These are phyloP conservation scores for Backusella parvicylindrica DNA, from an alignment of 192 early-diverging fungal genomes.

Conservation along the genomic window DNA sequence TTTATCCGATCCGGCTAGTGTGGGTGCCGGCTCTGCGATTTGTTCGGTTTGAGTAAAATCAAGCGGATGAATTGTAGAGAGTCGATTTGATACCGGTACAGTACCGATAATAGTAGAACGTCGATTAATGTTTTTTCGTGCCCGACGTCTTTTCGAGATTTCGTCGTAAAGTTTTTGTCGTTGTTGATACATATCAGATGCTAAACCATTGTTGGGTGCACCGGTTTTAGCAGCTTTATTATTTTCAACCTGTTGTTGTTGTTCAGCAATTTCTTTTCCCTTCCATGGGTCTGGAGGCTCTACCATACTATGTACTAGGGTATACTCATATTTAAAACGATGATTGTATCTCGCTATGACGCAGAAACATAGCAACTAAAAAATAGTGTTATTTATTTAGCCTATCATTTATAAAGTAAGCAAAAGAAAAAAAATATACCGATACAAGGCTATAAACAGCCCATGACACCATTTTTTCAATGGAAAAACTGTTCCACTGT, in stretches of 20 bases:
- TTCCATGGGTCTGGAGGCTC: not conserved
- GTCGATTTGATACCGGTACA: not conserved
- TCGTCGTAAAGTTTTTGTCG: conserved; percentile 20
- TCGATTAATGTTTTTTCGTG: not conserved
- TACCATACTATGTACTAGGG: not conserved
- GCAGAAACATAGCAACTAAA: not conserved
- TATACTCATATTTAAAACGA: not conserved
- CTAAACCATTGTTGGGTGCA: not conserved
- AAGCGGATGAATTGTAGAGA: not conserved
- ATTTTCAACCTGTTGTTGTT: not conserved
- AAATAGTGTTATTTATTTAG: not conserved
- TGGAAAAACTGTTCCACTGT: conserved; percentile 11
- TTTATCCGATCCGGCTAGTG: not conserved
- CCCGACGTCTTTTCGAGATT: conserved; percentile 14
- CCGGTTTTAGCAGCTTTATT: not conserved
- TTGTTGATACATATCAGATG: conserved; percentile 4
- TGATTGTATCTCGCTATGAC: not conserved
- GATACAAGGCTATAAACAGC: not conserved
- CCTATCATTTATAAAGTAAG: not conserved
- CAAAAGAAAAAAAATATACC: not conserved
- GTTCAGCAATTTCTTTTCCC: not conserved
- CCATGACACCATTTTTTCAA: not conserved
- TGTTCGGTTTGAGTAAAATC: not conserved
- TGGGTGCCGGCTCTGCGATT: not conserved
- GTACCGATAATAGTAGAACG: not conserved